Base-by-base conservation (phyloP, 2,329 filamentous ascomycete genomes). In the Colletotrichum graminicola region DNA sequence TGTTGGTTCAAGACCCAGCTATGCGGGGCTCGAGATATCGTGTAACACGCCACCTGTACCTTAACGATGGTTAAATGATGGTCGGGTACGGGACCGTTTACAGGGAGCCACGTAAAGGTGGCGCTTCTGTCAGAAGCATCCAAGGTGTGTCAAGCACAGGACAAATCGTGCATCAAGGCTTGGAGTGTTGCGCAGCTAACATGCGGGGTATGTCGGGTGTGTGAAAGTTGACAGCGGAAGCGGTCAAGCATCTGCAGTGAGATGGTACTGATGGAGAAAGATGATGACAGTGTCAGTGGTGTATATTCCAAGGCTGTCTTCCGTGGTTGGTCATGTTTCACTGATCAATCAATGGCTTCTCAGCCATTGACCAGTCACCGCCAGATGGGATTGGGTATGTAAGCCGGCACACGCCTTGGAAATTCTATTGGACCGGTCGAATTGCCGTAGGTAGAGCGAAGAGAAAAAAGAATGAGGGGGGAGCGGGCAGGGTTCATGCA, bases 401-500 rank as follows among this genome's bases (percentile, higher is more conserved):
- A 62, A 62, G 60, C 47, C 29, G 60, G 60, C 18, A 52, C 39
- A 18, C 18, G 21, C n/a, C n/a, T 29, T 39, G 32, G 23, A 26
- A 26, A 5, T 51, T 23, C 5, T 62, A 39, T 62, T 62, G 60
- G 45, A 23, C 45, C 32, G 34, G 45, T 32, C 60, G 45, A 29
- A n/a, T 18, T 2, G 21, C 34, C 51, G 45, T 52, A 34, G 45
- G 34, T 11, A 36, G 11, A 23, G 32, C 29, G n/a, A 41, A 62
- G 39, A 14, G 39, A 32, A n/a, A 16, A 39, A 62, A 51, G 45
- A 62, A 52, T 18, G 18, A 41, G 23, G 16, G 34, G 23, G 34
- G 34, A 49, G 57, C 12, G 34, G 47, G 47, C 47, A 29, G 34
- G 60, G 60, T 62, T 62, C 45, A 62, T n/a, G 47, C 34, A 36